Evolutionary conservation across 2,329 filamentous ascomycete genomes (phyloP), one percentile per base, ranked within the genome.

Genomic region (Dactylellina sp.): DNA sequence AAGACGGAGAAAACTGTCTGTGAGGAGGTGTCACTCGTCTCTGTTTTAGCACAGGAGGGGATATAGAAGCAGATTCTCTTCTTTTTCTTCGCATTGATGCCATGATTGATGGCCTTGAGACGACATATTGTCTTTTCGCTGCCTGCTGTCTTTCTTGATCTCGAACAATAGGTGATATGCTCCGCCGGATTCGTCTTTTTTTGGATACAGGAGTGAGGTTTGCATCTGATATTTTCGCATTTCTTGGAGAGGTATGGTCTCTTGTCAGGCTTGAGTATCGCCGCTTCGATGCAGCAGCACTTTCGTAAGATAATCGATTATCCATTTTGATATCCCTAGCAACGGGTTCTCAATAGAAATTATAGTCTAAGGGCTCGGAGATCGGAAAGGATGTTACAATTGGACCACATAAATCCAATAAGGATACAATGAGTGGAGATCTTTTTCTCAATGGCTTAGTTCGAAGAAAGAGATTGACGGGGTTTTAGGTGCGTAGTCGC

Each of bases 191-290:
- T 9, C 5, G 16, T n/a, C 42, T 7, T 46, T 12, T 46, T 22
- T 22, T 22, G 9, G 9, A 46, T 22, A 46, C 42, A 9, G 42
- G 42, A 20, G 42, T 46, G 42, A 46, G 42, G 20, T 46, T 46
- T 18, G 42, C 42, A 18, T 20, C 42, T 46, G 42, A 46, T 7
- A 46, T 12, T 22, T 18, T 3, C 2, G 7, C 3, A 12, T 18
- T 22, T 18, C 42, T 22, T 18, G 16, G 42, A 18, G 20, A 18
- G 6, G 9, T 9, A 20, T 46, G 18, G 9, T 9, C 7, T 20
- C n/a, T 22, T 9, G 11, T 46, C 20, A 20, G 11, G 4, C 2
- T 46, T 9, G 20, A 11, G 5, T 12, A 16, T 12, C 16, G 20
- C 5, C 42, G 37, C n/a, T 40, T 40, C 3, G 37, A 18, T 18